A percentile compares a stretch with the other conserved stretches of the same genome.
Conservation (phyloP, 805 yeast genomes). For the Candida glaebosa region DNA sequence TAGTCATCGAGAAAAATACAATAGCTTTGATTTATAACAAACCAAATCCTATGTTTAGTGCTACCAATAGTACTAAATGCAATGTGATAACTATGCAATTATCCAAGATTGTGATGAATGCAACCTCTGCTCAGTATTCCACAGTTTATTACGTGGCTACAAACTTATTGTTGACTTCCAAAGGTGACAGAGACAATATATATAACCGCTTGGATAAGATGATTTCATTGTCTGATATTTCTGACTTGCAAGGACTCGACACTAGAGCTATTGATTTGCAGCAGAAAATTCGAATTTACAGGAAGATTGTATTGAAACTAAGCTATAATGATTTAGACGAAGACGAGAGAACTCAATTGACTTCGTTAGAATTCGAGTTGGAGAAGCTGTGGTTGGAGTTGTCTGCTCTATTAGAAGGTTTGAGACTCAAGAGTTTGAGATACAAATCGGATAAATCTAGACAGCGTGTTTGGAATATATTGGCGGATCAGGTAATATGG, state of each 20-base stretch:
- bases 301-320: constrained; percentile 37
- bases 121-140: constrained; percentile 37
- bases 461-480: constrained; percentile 22
- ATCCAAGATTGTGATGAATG: constrained; percentile 35
- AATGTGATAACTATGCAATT: constrained; percentile 31
- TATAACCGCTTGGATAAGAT: constrained; percentile 40
- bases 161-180: constrained; percentile 30
- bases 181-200: constrained; percentile 22
- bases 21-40: constrained; percentile 44
- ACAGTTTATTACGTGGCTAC: constrained; percentile 32
- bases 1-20: constrained; percentile 33
- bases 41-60: constrained; percentile 51
- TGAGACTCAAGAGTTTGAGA: constrained; percentile 20
- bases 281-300: constrained; percentile 23
- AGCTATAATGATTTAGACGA: constrained; percentile 24
- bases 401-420: constrained; percentile 29
- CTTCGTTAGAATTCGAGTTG: constrained; percentile 27
- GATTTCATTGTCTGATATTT: constrained; percentile 31
- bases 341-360: constrained; percentile 18
- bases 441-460: constrained; percentile 16
- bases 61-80: constrained; percentile 17
- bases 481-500: constrained; percentile 65
- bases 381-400: constrained; percentile 33
- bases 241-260: constrained; percentile 35
- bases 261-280: constrained; percentile 28